Conservation (phyloP, 352 stramenopile species). For the Sclerospora graminicola region DNA sequence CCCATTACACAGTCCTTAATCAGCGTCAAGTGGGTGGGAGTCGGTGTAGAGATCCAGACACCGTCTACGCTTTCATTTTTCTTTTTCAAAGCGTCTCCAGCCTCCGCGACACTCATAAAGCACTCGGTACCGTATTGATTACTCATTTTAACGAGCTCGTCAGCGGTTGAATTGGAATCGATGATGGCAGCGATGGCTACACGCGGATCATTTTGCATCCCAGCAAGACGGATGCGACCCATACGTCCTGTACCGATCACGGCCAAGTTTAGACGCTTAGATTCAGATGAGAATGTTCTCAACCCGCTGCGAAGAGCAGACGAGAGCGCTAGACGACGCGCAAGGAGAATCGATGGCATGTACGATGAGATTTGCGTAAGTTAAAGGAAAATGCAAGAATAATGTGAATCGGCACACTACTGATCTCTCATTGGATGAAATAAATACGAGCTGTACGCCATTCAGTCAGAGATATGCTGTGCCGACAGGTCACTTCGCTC, state of each 20-base stretch:
- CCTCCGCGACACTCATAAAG: slow-evolving; percentile 28
- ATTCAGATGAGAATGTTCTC: slow-evolving; percentile 6
- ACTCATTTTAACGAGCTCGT: slow-evolving; percentile 17
- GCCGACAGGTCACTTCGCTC: slow-evolving; percentile 3
- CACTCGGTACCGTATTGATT: slow-evolving; percentile 35
- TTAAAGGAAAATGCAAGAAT: slow-evolving; percentile 2
- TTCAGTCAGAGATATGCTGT: slow-evolving; percentile 12
- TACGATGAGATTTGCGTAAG: not conserved
- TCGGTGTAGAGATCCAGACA: slow-evolving; percentile 71
- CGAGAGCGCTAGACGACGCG: slow-evolving; percentile 5
- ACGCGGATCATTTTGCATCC: slow-evolving; percentile 40
- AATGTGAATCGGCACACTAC: no score
- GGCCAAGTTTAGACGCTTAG: slow-evolving; percentile 33
- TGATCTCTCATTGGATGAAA: no score
- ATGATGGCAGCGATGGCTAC: slow-evolving; percentile 54
- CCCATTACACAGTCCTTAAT: slow-evolving; percentile 25
- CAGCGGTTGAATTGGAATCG: slow-evolving; percentile 24
- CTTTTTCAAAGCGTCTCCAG: slow-evolving; percentile 9
- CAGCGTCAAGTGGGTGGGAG: slow-evolving; percentile 49
- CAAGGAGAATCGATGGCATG: slow-evolving; percentile 2
- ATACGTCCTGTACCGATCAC: slow-evolving; percentile 70
- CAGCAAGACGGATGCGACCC: slow-evolving; percentile 55
- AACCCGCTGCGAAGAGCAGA: not conserved
- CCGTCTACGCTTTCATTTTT: slow-evolving; percentile 26
- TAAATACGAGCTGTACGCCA: no score